phyloP scores from a whole-genome alignment of 495 filamentous ascomycete species.

The Penicillium subrubescens region DNA sequence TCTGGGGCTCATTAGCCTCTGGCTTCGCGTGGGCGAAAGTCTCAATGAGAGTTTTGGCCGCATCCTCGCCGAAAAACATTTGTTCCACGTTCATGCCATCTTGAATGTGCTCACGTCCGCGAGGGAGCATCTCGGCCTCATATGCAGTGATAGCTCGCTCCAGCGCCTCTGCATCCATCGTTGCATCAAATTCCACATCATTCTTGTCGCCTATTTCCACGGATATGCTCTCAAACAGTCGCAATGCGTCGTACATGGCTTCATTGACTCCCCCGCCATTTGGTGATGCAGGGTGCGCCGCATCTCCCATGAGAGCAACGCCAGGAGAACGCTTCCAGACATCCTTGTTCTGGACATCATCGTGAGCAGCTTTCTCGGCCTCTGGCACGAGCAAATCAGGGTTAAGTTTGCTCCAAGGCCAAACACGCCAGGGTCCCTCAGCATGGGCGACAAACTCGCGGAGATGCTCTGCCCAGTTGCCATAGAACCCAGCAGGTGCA shows the following conservation, averaged over 20 bases:
- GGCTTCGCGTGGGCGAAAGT: constrained; percentile 3
- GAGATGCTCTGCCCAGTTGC: constrained; percentile 15
- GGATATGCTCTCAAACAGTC: constrained; percentile 17
- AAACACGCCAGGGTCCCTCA: constrained; percentile 24
- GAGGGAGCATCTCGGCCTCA: constrained; percentile 23
- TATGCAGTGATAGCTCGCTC: constrained; percentile 20
- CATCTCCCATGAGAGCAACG: constrained; percentile 16
- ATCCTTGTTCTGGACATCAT: background rate
- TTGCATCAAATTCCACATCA: background rate
- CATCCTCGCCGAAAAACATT: constrained; percentile 17
- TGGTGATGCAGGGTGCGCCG: constrained; percentile 14
- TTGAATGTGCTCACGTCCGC: constrained; percentile 11
- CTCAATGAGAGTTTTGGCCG: constrained; percentile 15
- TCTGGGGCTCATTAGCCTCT: background rate
- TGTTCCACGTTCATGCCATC: constrained; percentile 13
- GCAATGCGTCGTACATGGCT: constrained; percentile 19
- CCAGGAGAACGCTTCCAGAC: constrained; percentile 11
- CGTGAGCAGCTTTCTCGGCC: background rate
- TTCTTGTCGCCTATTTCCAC: background rate
- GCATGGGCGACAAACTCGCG: constrained; percentile 14
- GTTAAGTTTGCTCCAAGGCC: constrained; percentile 15
- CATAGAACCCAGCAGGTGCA: constrained; percentile 15
- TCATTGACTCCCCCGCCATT: constrained; percentile 22
- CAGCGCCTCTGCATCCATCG: constrained; percentile 4
- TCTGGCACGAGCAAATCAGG: background rate